A percentile compares a stretch with the other conserved stretches of the same genome.
phyloP scores from a whole-genome alignment of 805 yeast species.

The Candida chilensis region DNA sequence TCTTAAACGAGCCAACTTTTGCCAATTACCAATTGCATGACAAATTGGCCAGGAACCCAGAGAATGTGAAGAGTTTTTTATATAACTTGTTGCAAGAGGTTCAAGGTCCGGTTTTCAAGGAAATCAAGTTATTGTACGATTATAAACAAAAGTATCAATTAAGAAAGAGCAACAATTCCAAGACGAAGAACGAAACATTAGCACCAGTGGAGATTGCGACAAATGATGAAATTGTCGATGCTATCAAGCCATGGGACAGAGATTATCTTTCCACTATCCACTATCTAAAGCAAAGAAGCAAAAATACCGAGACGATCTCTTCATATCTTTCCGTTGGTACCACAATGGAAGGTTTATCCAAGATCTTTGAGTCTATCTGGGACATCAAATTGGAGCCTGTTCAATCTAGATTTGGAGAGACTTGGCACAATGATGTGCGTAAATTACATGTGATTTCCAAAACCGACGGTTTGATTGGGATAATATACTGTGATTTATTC shows the following conservation, averaged over 20 bases:
- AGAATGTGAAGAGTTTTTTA: constrained; percentile 65
- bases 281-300: constrained; percentile 17
- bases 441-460: constrained; percentile 70
- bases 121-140: constrained; percentile 40
- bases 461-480: constrained; percentile 53
- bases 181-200: constrained; percentile 8
- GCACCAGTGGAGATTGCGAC: constrained; percentile 2
- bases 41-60: constrained; percentile 82
- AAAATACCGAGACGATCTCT: constrained; percentile 39
- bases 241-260: constrained; percentile 86
- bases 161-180: constrained; percentile 18
- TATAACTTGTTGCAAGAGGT: constrained; percentile 44
- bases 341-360: constrained; percentile 74
- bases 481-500: constrained; percentile 82
- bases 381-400: constrained; percentile 71
- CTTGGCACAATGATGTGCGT: constrained; percentile 84
- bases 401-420: constrained; percentile 58
- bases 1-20: constrained; percentile 63
- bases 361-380: constrained; percentile 61
- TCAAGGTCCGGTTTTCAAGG: constrained; percentile 46
- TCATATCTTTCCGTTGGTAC: constrained; percentile 78
- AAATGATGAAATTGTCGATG: constrained; percentile 30
- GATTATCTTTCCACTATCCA: constrained; percentile 39
- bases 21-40: constrained; percentile 78
- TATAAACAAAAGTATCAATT: constrained; percentile 10